Conservation (phyloP, 2,329 filamentous ascomycete genomes). For the Phaeosphaeriaceae sp. region DNA sequence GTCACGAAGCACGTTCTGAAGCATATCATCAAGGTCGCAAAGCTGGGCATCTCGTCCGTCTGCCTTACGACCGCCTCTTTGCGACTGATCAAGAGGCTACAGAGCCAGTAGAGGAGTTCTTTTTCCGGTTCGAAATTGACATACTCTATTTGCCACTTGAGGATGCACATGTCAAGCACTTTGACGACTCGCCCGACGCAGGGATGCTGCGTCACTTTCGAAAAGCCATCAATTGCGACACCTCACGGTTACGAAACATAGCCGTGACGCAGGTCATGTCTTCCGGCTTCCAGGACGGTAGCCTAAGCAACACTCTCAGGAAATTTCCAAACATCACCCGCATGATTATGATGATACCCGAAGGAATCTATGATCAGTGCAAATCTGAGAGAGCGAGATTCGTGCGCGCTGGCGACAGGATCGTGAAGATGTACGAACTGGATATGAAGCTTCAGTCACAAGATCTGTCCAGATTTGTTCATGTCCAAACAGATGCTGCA, state of each 20-base stretch:
- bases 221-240: slow-evolving; percentile 12
- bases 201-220: slow-evolving; percentile 29
- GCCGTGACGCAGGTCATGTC: slow-evolving; percentile 23
- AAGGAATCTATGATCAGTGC: slow-evolving; percentile 7
- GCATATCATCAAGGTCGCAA: slow-evolving; percentile 23
- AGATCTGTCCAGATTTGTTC: not conserved
- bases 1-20: slow-evolving; percentile 28
- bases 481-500: slow-evolving; percentile 20
- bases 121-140: slow-evolving; percentile 29
- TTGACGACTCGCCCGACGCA: slow-evolving; percentile 25
- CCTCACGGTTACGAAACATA: slow-evolving; percentile 13
- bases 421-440: slow-evolving; percentile 24
- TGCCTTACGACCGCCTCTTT: not conserved
- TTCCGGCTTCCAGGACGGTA: slow-evolving; percentile 21
- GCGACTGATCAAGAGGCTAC: not conserved
- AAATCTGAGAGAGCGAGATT: slow-evolving; percentile 16
- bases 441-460: slow-evolving; percentile 9
- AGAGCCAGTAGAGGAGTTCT: slow-evolving; percentile 10
- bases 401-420: slow-evolving; percentile 24
- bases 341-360: slow-evolving; percentile 24
- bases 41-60: slow-evolving; percentile 17
- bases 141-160: slow-evolving; percentile 23
- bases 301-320: slow-evolving; percentile 25
- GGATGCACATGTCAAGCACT: slow-evolving; percentile 17
- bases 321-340: slow-evolving; percentile 23